Base-by-base conservation (phyloP, 2,329 filamentous ascomycete species). In the Lasiodiplodia sp. region DNA sequence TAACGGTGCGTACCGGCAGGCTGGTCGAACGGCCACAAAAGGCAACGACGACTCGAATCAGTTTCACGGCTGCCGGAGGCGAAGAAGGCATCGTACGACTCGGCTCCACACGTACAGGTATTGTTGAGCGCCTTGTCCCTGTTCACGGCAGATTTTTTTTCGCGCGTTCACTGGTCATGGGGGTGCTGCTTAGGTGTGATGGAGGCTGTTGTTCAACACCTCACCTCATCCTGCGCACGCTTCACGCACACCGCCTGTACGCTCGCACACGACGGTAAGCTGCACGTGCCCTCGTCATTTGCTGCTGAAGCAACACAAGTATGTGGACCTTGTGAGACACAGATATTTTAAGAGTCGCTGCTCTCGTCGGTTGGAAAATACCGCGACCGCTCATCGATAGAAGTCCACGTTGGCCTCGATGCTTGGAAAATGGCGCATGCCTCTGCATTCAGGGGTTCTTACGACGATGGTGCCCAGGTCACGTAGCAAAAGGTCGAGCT, bases 161-260 rank as follows among this genome's bases (percentile, higher is more conserved):
- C 37, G 31, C 60, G 28, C 44, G 21, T 38, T n/a, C n/a, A 38
- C 60, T 64, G 60, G 60, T 52, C 28, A 12, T 28, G 44, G 28
- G 12, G 21, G 44, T 38, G 60, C 44, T 44, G 57, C 44, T 52
- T n/a, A 64, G 44, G 47, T 64, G 60, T 52, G 60, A 64, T 64
- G 44, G 60, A 64, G 60, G 44, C 60, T 64, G 60, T 64, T 57
- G 55, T 57, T 57, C 40, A 64, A 51, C 60, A 37, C 60, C 51
- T 64, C 40, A 38, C 60, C 60, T 38, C 60, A 38, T 64, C 60
- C 60, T 34, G 40, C 60, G 60, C 25, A 28, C 60, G 12, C 60
- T 64, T 52, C 60, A 64, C 60, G 60, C 60, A 64, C 60, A 64
- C 60, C 60, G 60, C 60, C 51, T 64, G 60, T 64, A 47, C 60